Evolutionary conservation across 208 protist species (phyloP).

Genomic region (Leishmania turanica): DNA sequence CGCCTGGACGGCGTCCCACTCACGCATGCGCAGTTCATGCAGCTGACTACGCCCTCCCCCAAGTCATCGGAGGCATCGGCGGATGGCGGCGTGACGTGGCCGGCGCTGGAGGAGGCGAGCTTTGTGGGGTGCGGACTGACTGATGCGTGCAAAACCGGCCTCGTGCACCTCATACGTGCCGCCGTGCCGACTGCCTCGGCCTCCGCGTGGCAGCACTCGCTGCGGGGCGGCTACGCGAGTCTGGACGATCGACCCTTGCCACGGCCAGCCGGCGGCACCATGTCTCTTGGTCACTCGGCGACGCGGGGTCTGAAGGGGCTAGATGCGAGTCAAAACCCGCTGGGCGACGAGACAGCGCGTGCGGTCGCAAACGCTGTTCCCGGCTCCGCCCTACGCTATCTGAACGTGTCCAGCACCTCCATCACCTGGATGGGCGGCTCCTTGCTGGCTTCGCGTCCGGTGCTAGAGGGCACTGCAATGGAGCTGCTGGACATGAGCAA

Average conservation of each 20-base stretch:
- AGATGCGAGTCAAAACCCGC: constrained; percentile 59
- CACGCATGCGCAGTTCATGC: constrained; percentile 38
- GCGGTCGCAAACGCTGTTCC: constrained; percentile 43
- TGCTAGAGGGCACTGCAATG: constrained; percentile 50
- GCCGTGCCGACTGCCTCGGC: constrained; percentile 25
- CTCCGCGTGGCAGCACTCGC: constrained; percentile 44
- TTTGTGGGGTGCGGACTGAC: constrained; percentile 66
- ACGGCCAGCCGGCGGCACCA: background rate
- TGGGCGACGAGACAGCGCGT: constrained; percentile 54
- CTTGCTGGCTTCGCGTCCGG: constrained; percentile 35
- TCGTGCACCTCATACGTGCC: constrained; percentile 45
- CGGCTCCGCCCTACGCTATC: constrained; percentile 47
- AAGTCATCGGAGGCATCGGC: constrained; percentile 1
- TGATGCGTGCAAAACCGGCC: constrained; percentile 39
- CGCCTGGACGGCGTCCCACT: constrained; percentile 40
- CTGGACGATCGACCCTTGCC: background rate
- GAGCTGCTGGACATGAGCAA: constrained; percentile 62
- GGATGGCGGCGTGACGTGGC: constrained; percentile 27
- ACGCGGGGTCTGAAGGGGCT: constrained; percentile 39
- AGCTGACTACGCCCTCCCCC: constrained; percentile 17
- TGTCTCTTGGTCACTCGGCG: background rate
- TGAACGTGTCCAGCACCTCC: constrained; percentile 57
- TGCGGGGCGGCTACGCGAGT: constrained; percentile 28
- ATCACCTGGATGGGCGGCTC: constrained; percentile 37
- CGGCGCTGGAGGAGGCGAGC: constrained; percentile 52